Conservation (phyloP, 2,329 filamentous ascomycete genomes). For the Apiospora aurea region DNA sequence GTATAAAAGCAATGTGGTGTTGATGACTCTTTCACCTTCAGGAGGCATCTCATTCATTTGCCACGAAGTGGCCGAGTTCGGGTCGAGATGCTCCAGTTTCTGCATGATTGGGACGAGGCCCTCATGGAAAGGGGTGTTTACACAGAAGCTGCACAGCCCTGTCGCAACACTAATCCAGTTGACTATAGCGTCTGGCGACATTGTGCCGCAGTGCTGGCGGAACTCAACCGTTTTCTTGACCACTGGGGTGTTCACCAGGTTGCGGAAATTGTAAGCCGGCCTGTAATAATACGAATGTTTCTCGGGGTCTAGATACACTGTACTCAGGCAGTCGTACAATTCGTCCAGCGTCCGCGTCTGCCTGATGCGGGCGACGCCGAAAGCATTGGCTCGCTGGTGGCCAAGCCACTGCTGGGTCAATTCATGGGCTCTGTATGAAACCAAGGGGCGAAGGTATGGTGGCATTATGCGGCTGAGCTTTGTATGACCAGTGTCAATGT, state of each 20-base stretch:
- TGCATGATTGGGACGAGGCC: not conserved
- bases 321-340: not conserved
- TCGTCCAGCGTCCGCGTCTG: not conserved
- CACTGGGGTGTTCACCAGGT: not conserved
- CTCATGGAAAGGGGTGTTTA: slow-evolving; percentile 9
- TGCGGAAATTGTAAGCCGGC: slow-evolving; percentile 23
- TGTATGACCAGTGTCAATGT: not conserved
- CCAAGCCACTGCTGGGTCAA: slow-evolving; percentile 18
- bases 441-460: not conserved
- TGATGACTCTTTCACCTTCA: not conserved
- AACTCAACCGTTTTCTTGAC: slow-evolving; percentile 24
- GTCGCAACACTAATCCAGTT: slow-evolving; percentile 23
- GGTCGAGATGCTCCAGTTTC: slow-evolving; percentile 18
- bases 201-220: slow-evolving; percentile 22
- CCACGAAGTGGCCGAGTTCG: slow-evolving; percentile 18
- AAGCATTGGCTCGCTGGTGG: slow-evolving; percentile 22
- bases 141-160: slow-evolving; percentile 18
- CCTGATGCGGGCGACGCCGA: slow-evolving; percentile 17
- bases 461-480: not conserved
- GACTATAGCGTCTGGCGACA: slow-evolving; percentile 23
- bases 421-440: not conserved
- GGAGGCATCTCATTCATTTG: not conserved
- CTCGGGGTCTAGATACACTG: not conserved
- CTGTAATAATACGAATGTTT: not conserved
- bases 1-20: not conserved